These are phyloP conservation scores for Euphrasia arctica DNA, from an alignment of 305 asterid genomes.

Conservation along the genomic window DNA sequence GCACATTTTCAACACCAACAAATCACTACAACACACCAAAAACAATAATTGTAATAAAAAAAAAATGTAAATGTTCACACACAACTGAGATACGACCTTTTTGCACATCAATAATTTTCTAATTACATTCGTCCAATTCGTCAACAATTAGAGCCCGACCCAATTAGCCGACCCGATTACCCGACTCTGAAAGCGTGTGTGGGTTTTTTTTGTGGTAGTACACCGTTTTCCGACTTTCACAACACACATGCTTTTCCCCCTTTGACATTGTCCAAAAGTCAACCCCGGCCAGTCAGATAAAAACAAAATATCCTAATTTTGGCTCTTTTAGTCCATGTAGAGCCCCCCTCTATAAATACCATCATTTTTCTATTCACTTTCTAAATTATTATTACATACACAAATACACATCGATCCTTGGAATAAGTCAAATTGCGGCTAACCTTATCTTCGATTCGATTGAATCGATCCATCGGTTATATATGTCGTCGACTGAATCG, in stretches of 20 bases:
- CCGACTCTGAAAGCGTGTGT: constrained; percentile 33
- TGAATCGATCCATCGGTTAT: background rate
- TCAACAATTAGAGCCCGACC: constrained; percentile 34
- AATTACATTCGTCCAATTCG: background rate
- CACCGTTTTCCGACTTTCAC: constrained; percentile 18
- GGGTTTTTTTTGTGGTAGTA: background rate
- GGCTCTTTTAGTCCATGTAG: constrained; percentile 22
- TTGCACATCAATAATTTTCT: too few species aligned
- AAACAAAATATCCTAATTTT: constrained; percentile 5
- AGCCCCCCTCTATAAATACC: constrained; percentile 24
- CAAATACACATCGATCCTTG: background rate
- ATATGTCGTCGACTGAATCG: constrained; percentile 13
- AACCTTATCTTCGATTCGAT: background rate
- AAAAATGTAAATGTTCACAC: too few species aligned
- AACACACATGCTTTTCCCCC: constrained; percentile 16
- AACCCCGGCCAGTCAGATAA: constrained; percentile 28
- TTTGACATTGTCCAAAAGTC: constrained; percentile 58
- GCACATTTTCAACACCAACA: too few species aligned
- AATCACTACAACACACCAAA: too few species aligned
- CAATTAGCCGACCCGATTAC: constrained; percentile 24
- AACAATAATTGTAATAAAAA: too few species aligned
- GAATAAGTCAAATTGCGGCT: constrained; percentile 30
- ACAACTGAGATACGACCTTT: too few species aligned
- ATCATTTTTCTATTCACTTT: constrained; percentile 1
- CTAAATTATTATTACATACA: too few species aligned